Evolutionary conservation across 495 filamentous ascomycete genomes (phyloP).

Genomic region (Rostrohypoxylon terebratum): DNA sequence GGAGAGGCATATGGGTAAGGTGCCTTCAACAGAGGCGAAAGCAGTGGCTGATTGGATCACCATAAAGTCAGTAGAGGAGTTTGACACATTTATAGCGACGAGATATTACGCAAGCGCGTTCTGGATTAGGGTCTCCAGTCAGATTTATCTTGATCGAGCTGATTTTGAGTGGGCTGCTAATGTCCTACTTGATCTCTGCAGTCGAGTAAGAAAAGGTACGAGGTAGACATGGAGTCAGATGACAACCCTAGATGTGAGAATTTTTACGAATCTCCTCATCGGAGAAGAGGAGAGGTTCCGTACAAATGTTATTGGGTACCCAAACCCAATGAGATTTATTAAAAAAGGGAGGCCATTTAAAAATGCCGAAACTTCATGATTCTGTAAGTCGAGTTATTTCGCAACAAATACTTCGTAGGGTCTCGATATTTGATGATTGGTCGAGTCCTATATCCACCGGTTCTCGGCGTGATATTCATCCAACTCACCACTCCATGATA

Average conservation of each 20-base stretch:
- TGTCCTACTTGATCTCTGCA: conserved; percentile 71
- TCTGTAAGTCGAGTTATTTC: background rate
- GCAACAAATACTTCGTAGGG: background rate
- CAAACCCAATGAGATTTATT: background rate
- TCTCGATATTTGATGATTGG: background rate
- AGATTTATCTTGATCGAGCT: conserved; percentile 79
- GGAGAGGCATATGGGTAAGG: conserved; percentile 35
- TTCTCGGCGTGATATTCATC: background rate
- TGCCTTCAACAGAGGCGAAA: conserved; percentile 41
- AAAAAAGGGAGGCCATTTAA: background rate
- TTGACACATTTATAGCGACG: conserved; percentile 76
- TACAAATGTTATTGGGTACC: background rate
- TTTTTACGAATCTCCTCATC: background rate
- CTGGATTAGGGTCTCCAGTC: conserved; percentile 80
- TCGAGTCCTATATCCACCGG: background rate
- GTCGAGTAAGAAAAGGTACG: conserved; percentile 66
- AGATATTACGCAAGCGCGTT: conserved; percentile 69
- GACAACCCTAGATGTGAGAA: background rate
- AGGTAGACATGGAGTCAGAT: conserved; percentile 33
- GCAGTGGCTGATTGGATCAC: conserved; percentile 67
- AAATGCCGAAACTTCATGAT: background rate
- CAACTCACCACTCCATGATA: background rate
- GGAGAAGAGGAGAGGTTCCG: background rate
- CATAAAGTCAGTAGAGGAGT: conserved; percentile 65
- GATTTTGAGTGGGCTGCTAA: conserved; percentile 81